A percentile compares a stretch with the other conserved stretches of the same genome.
Conservation (phyloP, 75 land plant species). For the Sequoiadendron giganteum region DNA sequence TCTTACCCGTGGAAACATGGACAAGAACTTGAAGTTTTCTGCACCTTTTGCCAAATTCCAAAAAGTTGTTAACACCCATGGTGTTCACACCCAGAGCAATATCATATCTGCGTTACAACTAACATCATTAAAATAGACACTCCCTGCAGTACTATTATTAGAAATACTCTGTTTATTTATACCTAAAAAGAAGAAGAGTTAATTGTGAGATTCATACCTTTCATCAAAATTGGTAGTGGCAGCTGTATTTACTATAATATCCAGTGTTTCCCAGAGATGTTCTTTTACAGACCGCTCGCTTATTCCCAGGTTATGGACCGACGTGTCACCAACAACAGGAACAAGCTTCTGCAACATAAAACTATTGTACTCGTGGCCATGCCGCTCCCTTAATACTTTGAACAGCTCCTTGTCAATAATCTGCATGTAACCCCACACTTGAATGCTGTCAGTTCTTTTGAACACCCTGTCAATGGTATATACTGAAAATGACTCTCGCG, state of each 20-base stretch:
- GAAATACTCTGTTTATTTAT: not conserved
- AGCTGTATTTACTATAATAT: constrained; percentile 34
- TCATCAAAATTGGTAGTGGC: constrained; percentile 39
- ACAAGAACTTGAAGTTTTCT: constrained; percentile 50
- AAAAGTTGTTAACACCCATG: constrained; percentile 52
- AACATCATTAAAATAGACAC: not conserved
- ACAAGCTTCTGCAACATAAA: constrained; percentile 32
- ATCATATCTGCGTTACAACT: constrained; percentile 56
- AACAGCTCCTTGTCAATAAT: constrained; percentile 49
- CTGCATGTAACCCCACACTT: not conserved
- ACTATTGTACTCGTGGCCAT: constrained; percentile 33
- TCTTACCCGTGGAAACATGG: constrained; percentile 85
- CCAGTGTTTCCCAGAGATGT: constrained; percentile 18
- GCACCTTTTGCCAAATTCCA: constrained; percentile 66
- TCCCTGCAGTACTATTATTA: not conserved
- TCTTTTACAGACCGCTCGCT: not conserved
- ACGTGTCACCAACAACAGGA: constrained; percentile 28
- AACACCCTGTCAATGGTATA: not conserved
- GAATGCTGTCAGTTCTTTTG: not conserved
- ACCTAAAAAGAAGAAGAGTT: not conserved
- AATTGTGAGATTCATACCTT: constrained; percentile 8
- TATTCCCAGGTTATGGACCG: constrained; percentile 24
- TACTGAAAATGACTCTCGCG: not conserved
- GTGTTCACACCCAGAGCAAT: constrained; percentile 62
- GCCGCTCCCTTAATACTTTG: constrained; percentile 42